Evolutionary conservation across 1,139 yeast genomes (phyloP).

Genomic region (Nakaseomyces kungkrabaensis): DNA sequence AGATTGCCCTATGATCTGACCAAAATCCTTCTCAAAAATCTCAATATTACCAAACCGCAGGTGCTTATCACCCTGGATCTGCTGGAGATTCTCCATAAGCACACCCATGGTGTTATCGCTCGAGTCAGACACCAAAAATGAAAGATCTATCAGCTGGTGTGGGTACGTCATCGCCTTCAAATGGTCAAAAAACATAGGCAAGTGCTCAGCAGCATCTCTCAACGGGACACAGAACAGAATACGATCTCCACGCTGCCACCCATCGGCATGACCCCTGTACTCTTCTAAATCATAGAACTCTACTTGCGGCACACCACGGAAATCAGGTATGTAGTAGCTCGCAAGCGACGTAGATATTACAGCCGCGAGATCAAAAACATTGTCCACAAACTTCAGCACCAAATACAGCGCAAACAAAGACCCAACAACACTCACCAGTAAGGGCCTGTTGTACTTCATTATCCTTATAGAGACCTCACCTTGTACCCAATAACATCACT

Average conservation of each 20-base stretch:
- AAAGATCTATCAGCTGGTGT: slow-evolving; percentile 53
- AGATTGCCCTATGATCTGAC: slow-evolving; percentile 58
- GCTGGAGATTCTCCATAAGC: slow-evolving; percentile 38
- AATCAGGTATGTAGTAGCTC: slow-evolving; percentile 26
- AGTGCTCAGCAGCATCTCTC: slow-evolving; percentile 59
- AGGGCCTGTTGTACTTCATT: slow-evolving; percentile 4
- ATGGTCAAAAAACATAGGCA: slow-evolving; percentile 57
- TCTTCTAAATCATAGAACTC: slow-evolving; percentile 46
- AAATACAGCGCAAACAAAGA: slow-evolving; percentile 5
- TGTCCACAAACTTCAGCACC: slow-evolving; percentile 3
- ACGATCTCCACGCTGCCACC: slow-evolving; percentile 50
- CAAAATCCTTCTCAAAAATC: slow-evolving; percentile 59
- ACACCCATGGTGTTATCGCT: slow-evolving; percentile 46
- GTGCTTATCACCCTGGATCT: slow-evolving; percentile 37
- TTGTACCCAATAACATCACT: too few species aligned
- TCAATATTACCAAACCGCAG: slow-evolving; percentile 44
- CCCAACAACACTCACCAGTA: slow-evolving; percentile 4
- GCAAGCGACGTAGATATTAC: not conserved
- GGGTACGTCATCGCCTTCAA: slow-evolving; percentile 54
- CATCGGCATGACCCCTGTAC: slow-evolving; percentile 42
- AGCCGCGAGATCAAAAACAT: slow-evolving; percentile 2
- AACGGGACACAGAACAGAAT: slow-evolving; percentile 58
- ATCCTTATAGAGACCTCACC: too few species aligned
- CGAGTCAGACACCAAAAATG: slow-evolving; percentile 57
- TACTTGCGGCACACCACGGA: slow-evolving; percentile 30